phyloP scores from a whole-genome alignment of 495 filamentous ascomycete genomes.

The Neurospora sublineolata region DNA sequence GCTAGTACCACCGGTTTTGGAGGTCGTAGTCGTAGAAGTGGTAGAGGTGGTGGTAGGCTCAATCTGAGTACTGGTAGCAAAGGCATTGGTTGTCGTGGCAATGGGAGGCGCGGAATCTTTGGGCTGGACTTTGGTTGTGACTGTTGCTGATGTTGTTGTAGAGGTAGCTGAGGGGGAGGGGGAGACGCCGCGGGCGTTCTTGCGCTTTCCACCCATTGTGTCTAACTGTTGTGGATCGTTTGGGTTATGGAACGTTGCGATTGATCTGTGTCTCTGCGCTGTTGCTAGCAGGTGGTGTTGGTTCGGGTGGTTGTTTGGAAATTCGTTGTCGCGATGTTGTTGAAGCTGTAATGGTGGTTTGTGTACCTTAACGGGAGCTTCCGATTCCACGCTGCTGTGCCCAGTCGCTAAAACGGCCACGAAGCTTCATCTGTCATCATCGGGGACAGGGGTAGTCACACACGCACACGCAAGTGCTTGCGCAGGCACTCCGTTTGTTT shows the following conservation, averaged over 20 bases:
- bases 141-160: slow-evolving; percentile 11
- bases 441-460: background rate
- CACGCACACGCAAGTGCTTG: background rate
- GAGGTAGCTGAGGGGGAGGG: slow-evolving; percentile 5
- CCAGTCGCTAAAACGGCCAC: slow-evolving; percentile 19
- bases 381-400: background rate
- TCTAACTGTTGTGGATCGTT: background rate
- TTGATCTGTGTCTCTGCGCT: background rate
- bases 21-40: too few relatives aligned
- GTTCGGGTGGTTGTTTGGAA: background rate
- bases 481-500: background rate
- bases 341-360: background rate
- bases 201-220: slow-evolving; percentile 28
- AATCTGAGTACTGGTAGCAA: background rate
- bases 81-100: background rate
- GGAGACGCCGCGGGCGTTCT: slow-evolving; percentile 12
- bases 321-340: background rate
- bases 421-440: slow-evolving; percentile 20
- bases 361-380: background rate
- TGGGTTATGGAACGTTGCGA: background rate
- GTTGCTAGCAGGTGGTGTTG: background rate
- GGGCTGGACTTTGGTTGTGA: slow-evolving; percentile 7
- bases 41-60: background rate
- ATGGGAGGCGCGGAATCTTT: background rate
- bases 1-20: slow-evolving; percentile 4